A percentile compares a stretch with the other conserved stretches of the same genome.
phyloP scores from a whole-genome alignment of 2,329 filamentous ascomycete species.

The Biscogniauxia sp. region DNA sequence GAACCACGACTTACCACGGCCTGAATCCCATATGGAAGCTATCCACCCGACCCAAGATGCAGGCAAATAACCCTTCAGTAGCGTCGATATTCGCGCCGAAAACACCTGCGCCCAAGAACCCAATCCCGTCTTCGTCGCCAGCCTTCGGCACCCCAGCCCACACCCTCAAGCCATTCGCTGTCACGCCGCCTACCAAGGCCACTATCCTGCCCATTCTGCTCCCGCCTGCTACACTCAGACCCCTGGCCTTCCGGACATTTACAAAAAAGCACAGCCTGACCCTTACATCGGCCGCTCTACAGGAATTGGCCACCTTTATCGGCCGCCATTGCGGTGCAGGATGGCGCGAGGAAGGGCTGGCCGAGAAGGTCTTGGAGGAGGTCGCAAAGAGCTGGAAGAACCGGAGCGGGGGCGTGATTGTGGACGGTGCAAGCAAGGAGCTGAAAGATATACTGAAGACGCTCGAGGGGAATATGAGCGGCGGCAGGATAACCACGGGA shows the following conservation, averaged over 20 bases:
- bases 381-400: conserved; percentile 90
- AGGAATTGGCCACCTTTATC: conserved; percentile 83
- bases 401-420: conserved; percentile 82
- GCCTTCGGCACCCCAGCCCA: conserved; percentile 86
- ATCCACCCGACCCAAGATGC: conserved; percentile 21
- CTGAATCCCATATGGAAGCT: neutral
- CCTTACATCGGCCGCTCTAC: conserved; percentile 80
- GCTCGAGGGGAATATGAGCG: conserved; percentile 83
- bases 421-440: conserved; percentile 74
- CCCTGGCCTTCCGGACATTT: conserved; percentile 90
- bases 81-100: conserved; percentile 40
- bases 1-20: neutral
- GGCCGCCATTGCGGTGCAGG: conserved; percentile 90
- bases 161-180: conserved; percentile 65
- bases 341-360: conserved; percentile 94
- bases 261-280: conserved; percentile 97
- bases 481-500: conserved; percentile 64
- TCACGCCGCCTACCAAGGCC: conserved; percentile 50
- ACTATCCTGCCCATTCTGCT: conserved; percentile 84
- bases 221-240: conserved; percentile 80
- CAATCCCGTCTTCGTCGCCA: conserved; percentile 83
- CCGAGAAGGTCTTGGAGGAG: conserved; percentile 89
- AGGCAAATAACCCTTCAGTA: conserved; percentile 25
- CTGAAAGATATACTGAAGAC: conserved; percentile 81
- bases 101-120: conserved; percentile 44